These are phyloP conservation scores for Casuarina glauca DNA, from an alignment of 306 rosid genomes.

Conservation along the genomic window DNA sequence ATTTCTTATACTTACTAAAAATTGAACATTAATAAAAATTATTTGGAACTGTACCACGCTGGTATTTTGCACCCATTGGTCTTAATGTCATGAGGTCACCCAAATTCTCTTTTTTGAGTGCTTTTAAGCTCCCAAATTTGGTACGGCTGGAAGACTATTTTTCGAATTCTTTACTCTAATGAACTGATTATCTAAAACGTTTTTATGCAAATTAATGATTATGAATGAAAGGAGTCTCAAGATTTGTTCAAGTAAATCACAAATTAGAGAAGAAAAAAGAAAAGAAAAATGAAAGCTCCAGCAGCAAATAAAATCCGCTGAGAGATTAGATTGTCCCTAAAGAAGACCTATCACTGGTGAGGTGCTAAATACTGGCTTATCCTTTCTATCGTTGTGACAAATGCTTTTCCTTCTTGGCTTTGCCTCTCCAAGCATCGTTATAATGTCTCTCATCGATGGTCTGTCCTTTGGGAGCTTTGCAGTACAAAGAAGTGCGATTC, in stretches of 20 bases:
- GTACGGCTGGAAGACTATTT: no score
- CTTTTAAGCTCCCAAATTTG: no score
- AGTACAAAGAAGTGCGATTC: conserved; percentile 76
- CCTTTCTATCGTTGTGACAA: conserved; percentile 44
- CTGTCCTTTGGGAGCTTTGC: conserved; percentile 85
- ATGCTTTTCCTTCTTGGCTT: conserved; percentile 86
- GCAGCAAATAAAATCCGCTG: conserved; percentile 5
- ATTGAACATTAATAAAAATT: no score
- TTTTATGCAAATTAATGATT: no score
- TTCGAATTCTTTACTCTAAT: not conserved
- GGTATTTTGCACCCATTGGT: not conserved
- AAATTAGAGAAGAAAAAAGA: not conserved
- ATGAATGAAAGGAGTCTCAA: no score
- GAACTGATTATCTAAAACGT: no score
- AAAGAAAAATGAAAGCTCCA: not conserved
- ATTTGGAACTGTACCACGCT: no score
- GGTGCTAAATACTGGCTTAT: conserved; percentile 53
- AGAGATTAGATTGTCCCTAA: conserved; percentile 16
- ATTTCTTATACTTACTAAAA: no score
- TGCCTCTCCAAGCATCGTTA: conserved; percentile 88
- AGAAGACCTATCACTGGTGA: conserved; percentile 50
- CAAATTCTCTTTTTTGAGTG: no score
- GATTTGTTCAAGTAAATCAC: no score
- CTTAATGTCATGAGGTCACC: not conserved
- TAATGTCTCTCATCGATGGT: conserved; percentile 74